A percentile compares a stretch with the other conserved stretches of the same genome.
Conservation (phyloP, 2,329 filamentous ascomycete species). For the Berkeleyomyces rouxiae region DNA sequence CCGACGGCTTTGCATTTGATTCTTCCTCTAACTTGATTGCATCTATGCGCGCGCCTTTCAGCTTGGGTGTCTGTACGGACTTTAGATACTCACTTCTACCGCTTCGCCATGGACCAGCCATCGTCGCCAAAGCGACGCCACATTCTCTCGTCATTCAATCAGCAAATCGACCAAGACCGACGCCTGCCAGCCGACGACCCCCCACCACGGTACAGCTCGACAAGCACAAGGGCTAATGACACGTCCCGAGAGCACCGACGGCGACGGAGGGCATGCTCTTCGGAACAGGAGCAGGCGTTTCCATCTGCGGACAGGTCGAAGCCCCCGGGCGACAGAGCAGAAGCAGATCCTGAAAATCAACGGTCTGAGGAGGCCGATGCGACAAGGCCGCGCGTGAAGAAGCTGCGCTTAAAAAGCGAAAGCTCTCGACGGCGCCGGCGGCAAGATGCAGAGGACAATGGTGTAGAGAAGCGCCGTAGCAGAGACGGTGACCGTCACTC, state of each 20-base stretch:
- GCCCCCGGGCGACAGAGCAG: not conserved
- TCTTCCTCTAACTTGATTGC: not conserved
- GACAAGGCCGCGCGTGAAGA: constrained; percentile 1
- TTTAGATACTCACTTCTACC: not conserved
- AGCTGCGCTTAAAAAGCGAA: constrained; percentile 6
- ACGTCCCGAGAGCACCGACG: not conserved
- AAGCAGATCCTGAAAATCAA: not conserved
- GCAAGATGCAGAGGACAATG: constrained; percentile 18
- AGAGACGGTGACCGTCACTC: constrained; percentile 15
- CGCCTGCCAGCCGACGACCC: not conserved
- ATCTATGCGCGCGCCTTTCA: no score
- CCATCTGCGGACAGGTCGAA: not conserved
- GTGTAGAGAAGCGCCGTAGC: constrained; percentile 2
- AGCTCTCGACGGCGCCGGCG: constrained; percentile 15
- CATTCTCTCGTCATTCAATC: constrained; percentile 34
- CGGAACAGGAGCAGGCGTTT: not conserved
- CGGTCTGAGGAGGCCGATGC: not conserved
- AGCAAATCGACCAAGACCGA: constrained; percentile 15
- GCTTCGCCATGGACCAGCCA: constrained; percentile 6
- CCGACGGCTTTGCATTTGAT: not conserved
- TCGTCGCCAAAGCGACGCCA: constrained; percentile 27
- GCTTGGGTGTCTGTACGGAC: no score
- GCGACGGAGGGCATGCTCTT: not conserved
- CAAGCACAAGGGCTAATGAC: not conserved
- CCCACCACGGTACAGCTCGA: not conserved